Evolutionary conservation across 2,329 filamentous ascomycete genomes (phyloP).

Genomic region (Phialocephala sp.): DNA sequence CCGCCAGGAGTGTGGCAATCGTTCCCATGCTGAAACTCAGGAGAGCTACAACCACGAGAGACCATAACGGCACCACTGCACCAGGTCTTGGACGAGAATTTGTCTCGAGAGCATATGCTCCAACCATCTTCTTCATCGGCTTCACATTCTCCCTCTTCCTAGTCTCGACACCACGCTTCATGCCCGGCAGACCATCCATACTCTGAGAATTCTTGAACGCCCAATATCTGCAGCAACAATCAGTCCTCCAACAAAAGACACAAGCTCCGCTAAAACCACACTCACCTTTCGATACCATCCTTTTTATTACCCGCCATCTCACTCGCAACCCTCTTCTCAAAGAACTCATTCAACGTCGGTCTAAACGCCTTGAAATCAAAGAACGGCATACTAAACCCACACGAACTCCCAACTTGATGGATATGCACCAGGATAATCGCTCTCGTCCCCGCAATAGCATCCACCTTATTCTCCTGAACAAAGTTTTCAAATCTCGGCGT

Average conservation of each 20-base stretch:
- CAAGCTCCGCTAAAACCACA: background rate
- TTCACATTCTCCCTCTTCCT: slow-evolving; percentile 28
- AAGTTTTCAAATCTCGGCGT: slow-evolving; percentile 23
- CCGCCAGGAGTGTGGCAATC: background rate
- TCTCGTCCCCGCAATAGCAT: slow-evolving; percentile 29
- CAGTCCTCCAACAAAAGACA: background rate
- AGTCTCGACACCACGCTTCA: slow-evolving; percentile 28
- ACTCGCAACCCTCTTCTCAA: slow-evolving; percentile 30
- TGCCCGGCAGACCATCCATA: slow-evolving; percentile 33
- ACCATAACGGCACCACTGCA: background rate
- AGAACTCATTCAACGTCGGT: slow-evolving; percentile 32
- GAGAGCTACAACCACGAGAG: slow-evolving; percentile 7
- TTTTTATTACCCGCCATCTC: slow-evolving; percentile 29
- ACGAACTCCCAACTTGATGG: slow-evolving; percentile 31
- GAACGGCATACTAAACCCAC: slow-evolving; percentile 32
- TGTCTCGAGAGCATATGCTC: slow-evolving; percentile 22
- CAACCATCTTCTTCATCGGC: slow-evolving; percentile 37
- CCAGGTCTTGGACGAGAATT: background rate
- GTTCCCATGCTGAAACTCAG: slow-evolving; percentile 14
- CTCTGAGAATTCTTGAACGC: slow-evolving; percentile 30
- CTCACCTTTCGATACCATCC: slow-evolving; percentile 33
- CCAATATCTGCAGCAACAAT: slow-evolving; percentile 29
- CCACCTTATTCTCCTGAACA: slow-evolving; percentile 26
- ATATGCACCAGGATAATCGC: slow-evolving; percentile 32
- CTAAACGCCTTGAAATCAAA: slow-evolving; percentile 32